phyloP scores from a whole-genome alignment of 1,284 basidiomycete species.

The Trametes hirsuta region DNA sequence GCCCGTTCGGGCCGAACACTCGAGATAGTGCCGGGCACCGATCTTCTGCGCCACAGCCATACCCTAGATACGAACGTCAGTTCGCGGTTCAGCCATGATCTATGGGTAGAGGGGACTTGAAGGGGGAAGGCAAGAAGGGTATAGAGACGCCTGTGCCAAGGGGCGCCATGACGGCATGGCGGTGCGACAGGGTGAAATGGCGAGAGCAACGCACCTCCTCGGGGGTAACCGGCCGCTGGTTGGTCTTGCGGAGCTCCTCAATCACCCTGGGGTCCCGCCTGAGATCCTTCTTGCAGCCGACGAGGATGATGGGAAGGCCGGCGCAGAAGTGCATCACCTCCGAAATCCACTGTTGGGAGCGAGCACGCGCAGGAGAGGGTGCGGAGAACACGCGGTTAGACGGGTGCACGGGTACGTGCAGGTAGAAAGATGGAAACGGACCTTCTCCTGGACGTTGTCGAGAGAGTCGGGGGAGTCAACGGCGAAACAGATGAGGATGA shows the following conservation, averaged over 20 bases:
- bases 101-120: too few species aligned
- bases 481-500: conserved; percentile 81
- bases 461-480: conserved; percentile 78
- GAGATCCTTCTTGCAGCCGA: conserved; percentile 80
- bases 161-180: conserved; percentile 11
- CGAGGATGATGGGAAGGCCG: conserved; percentile 74
- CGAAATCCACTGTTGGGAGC: conserved; percentile 65
- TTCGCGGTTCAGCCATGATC: too few species aligned
- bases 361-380: not conserved
- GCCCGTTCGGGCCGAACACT: conserved; percentile 75
- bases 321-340: conserved; percentile 82
- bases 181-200: not conserved
- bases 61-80: conserved; percentile 45
- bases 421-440: conserved; percentile 35
- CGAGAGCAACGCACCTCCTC: conserved; percentile 47
- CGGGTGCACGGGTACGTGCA: not conserved
- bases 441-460: conserved; percentile 84
- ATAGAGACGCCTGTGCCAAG: conserved; percentile 10
- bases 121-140: not conserved
- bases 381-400: not conserved
- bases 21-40: conserved; percentile 73
- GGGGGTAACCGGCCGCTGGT: conserved; percentile 61
- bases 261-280: conserved; percentile 56
- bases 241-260: conserved; percentile 64
- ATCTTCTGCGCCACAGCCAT: conserved; percentile 77